Evolutionary conservation across 2,329 filamentous ascomycete genomes (phyloP).

Genomic region (Dothiorella sarmentorum): DNA sequence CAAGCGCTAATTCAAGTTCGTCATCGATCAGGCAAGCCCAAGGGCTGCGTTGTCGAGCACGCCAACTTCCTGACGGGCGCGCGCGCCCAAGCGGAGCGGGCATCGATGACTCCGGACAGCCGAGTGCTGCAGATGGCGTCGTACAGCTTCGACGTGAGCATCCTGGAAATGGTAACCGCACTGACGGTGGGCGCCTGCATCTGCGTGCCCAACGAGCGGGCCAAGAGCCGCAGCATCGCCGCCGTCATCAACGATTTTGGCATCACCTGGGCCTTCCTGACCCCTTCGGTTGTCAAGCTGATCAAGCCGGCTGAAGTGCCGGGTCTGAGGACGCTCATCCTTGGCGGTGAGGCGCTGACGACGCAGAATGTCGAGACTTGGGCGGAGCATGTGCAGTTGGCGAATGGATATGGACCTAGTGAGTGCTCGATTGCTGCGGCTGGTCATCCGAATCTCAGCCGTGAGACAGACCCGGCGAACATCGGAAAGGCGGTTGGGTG

Average conservation of each 20-base stretch:
- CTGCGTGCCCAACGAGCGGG: conserved; percentile 53
- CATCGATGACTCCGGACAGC: conserved; percentile 23
- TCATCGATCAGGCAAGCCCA: too few relatives aligned
- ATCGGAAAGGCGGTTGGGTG: background rate
- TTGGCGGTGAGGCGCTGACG: conserved; percentile 43
- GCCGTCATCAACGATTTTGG: conserved; percentile 51
- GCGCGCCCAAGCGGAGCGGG: conserved; percentile 9
- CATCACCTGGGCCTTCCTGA: conserved; percentile 55
- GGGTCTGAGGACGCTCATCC: conserved; percentile 41
- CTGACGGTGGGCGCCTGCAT: conserved; percentile 57
- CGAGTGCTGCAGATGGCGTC: conserved; percentile 51
- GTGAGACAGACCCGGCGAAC: background rate
- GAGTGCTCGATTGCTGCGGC: background rate
- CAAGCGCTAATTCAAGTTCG: too few relatives aligned
- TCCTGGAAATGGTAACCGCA: conserved; percentile 54
- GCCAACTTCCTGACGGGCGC: conserved; percentile 16
- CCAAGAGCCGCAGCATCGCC: conserved; percentile 50
- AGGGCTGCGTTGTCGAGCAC: conserved; percentile 35
- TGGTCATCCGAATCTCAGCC: background rate
- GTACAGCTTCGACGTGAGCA: conserved; percentile 54
- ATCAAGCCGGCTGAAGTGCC: conserved; percentile 45
- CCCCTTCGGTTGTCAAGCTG: conserved; percentile 55
- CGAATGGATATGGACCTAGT: background rate
- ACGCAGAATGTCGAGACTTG: background rate
- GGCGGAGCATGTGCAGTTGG: background rate